phyloP scores from a whole-genome alignment of 768 basidiomycete species.

The Suillus clintonianus region DNA sequence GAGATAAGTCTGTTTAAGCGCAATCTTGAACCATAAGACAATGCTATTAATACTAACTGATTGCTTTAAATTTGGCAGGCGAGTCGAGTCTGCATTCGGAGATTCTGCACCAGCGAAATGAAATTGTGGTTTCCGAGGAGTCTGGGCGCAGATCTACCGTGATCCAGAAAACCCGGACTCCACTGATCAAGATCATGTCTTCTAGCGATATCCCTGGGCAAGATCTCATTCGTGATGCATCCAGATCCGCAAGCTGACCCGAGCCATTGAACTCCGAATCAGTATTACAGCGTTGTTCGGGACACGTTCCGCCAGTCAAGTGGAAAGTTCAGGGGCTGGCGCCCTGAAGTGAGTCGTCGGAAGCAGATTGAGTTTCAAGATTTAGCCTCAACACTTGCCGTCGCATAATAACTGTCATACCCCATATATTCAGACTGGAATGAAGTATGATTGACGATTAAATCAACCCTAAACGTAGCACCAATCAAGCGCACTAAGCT shows the following conservation, averaged over 20 bases:
- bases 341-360: no score
- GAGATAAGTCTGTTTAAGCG: background rate
- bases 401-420: background rate
- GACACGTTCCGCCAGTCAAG: conserved; percentile 34
- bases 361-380: background rate
- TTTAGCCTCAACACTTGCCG: background rate
- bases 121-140: no score
- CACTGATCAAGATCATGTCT: no score
- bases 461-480: background rate
- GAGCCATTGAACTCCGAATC: conserved; percentile 64
- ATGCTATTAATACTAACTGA: background rate
- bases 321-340: background rate
- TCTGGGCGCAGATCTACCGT: background rate
- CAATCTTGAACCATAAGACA: background rate
- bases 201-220: conserved; percentile 70
- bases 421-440: background rate
- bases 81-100: background rate
- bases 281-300: conserved; percentile 41
- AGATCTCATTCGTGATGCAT: conserved; percentile 65
- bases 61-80: background rate
- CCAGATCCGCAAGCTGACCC: conserved; percentile 61
- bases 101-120: no score
- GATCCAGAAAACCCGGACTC: background rate
- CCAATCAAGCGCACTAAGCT: background rate
- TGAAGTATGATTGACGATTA: background rate